These are phyloP conservation scores for Alternaria sp. DNA, from an alignment of 2,329 filamentous ascomycete species.

Conservation along the genomic window DNA sequence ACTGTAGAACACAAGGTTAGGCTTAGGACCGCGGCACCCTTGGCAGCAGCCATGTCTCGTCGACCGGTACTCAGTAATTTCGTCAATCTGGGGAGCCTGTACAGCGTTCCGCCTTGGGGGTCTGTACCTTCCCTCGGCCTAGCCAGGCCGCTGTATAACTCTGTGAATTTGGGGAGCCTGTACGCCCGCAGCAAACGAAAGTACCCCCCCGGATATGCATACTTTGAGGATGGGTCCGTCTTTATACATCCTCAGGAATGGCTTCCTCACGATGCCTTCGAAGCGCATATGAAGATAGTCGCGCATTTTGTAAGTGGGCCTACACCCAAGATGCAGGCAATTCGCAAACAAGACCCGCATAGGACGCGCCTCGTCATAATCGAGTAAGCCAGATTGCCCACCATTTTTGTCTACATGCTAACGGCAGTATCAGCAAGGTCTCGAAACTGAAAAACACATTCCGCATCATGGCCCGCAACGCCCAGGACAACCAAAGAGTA, in stretches of 20 bases:
- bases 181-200: constrained; percentile 8
- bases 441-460: neutral
- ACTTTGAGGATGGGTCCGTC: constrained; percentile 37
- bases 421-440: constrained; percentile 13
- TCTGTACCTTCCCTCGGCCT: neutral
- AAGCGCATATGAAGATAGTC: constrained; percentile 27
- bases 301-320: constrained; percentile 22
- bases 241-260: constrained; percentile 18
- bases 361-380: constrained; percentile 23
- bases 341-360: constrained; percentile 2
- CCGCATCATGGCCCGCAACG: constrained; percentile 23
- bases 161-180: constrained; percentile 27
- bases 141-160: constrained; percentile 6
- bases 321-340: constrained; percentile 17
- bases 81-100: constrained; percentile 24
- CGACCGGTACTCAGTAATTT: constrained; percentile 17
- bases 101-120: constrained; percentile 15
- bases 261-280: constrained; percentile 23
- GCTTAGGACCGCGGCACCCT: neutral
- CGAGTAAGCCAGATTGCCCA: constrained; percentile 14
- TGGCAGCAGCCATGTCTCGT: constrained; percentile 9
- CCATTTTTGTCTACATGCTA: neutral
- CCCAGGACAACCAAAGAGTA: constrained; percentile 14
- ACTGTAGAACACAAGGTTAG: neutral
- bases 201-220: constrained; percentile 25